Percentiles rank a stretch among this genome's conserved stretches.
These are phyloP conservation scores for Annulohypoxylon bovei DNA, from an alignment of 495 filamentous ascomycete genomes.

Conservation along the genomic window DNA sequence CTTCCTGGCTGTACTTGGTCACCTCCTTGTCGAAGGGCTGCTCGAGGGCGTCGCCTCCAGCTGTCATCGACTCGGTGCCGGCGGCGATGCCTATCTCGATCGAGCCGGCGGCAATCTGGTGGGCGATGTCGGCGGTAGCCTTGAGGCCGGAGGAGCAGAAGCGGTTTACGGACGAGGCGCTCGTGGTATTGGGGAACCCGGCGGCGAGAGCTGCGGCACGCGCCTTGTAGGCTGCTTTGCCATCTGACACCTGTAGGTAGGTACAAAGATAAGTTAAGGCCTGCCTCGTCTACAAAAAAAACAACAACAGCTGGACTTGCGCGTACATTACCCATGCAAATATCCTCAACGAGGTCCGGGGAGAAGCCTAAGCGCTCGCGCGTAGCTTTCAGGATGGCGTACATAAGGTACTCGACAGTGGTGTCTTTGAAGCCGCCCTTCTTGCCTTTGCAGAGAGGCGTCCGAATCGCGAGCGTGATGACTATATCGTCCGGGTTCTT, in stretches of 20 bases:
- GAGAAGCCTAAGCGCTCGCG: constrained; percentile 78
- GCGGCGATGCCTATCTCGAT: constrained; percentile 90
- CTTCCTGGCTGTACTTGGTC: constrained; percentile 74
- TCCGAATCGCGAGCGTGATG: constrained; percentile 83
- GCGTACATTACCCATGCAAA: constrained; percentile 89
- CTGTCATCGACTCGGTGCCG: constrained; percentile 89
- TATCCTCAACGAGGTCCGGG: constrained; percentile 86
- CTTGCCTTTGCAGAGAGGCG: constrained; percentile 77
- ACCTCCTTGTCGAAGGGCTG: constrained; percentile 82
- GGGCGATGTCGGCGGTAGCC: constrained; percentile 92
- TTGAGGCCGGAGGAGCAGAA: constrained; percentile 98
- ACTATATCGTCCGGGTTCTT: constrained; percentile 98
- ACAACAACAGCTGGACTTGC: constrained; percentile 21
- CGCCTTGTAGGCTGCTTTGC: constrained; percentile 87
- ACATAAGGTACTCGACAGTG: constrained; percentile 84
- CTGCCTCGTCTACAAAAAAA: too few relatives aligned
- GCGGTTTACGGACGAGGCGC: constrained; percentile 84
- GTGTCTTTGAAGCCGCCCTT: constrained; percentile 97
- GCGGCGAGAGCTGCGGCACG: constrained; percentile 90
- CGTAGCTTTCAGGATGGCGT: constrained; percentile 80
- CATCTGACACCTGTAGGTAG: constrained; percentile 75
- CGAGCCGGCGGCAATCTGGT: constrained; percentile 79
- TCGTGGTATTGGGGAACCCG: constrained; percentile 90
- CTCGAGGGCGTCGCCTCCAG: constrained; percentile 71
- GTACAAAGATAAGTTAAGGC: neutral